Evolutionary conservation across 768 basidiomycete genomes (phyloP).

Genomic region (Rhodosporidiobolus odoratus): DNA sequence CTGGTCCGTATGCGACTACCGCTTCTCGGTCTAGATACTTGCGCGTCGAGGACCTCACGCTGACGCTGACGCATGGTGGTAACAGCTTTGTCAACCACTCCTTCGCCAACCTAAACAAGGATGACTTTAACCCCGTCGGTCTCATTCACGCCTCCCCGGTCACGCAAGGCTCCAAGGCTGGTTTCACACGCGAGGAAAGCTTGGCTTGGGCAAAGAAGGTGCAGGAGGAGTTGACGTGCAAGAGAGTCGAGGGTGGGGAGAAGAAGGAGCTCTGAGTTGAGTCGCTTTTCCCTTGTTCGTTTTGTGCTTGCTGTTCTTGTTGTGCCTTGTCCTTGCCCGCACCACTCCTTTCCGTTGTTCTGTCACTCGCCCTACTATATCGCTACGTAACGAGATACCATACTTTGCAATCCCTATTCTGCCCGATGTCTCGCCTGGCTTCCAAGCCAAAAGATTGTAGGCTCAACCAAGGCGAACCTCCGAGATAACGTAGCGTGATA

Average conservation of each 20-base stretch:
- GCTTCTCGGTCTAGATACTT: background rate
- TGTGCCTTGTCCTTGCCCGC: background rate
- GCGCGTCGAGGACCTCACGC: no score
- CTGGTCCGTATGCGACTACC: background rate
- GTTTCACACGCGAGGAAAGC: conserved; percentile 46
- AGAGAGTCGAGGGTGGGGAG: conserved; percentile 5
- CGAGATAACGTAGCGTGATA: no score
- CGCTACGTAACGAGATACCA: no score
- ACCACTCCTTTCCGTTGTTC: background rate
- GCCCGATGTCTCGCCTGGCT: no score
- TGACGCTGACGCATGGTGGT: background rate
- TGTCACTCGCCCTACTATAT: background rate
- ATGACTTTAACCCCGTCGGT: conserved; percentile 61
- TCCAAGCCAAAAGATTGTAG: no score
- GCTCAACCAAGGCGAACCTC: no score
- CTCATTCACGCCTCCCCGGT: conserved; percentile 81
- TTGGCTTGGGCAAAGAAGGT: conserved; percentile 32
- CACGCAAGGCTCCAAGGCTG: conserved; percentile 68
- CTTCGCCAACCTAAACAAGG: conserved; percentile 73
- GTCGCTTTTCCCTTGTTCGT: background rate
- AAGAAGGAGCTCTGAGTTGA: background rate
- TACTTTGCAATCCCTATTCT: no score
- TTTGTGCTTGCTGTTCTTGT: background rate
- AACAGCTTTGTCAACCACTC: conserved; percentile 83
- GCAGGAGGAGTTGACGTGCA: conserved; percentile 30